Evolutionary conservation across 805 yeast species (phyloP).

Genomic region (Saccharomycopsis malanga): DNA sequence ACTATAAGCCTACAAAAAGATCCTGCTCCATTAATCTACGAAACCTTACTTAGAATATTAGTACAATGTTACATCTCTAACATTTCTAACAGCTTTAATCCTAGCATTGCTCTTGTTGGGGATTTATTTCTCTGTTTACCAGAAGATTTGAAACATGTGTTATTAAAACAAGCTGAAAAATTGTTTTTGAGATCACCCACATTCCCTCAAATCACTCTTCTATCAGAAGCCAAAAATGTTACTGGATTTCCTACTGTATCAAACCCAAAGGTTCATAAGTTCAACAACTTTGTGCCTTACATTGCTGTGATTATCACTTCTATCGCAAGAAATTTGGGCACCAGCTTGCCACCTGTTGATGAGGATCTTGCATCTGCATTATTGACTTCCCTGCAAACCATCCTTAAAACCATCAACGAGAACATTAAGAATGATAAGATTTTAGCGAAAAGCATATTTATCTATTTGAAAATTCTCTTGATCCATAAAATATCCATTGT

Average conservation of each 20-base stretch:
- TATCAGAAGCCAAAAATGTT: not conserved
- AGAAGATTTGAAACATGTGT: slow-evolving; percentile 27
- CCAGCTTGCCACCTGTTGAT: not conserved
- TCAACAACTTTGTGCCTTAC: slow-evolving; percentile 19
- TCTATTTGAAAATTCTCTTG: slow-evolving; percentile 48
- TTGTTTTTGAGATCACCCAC: slow-evolving; percentile 35
- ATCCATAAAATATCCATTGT: slow-evolving; percentile 49
- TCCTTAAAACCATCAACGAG: slow-evolving; percentile 23
- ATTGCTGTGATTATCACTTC: slow-evolving; percentile 14
- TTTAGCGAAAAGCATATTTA: slow-evolving; percentile 34
- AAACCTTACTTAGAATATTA: slow-evolving; percentile 15
- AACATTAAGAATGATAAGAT: slow-evolving; percentile 17
- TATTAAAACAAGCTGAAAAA: slow-evolving; percentile 35
- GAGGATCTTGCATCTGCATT: slow-evolving; percentile 38
- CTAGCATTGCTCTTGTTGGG: slow-evolving; percentile 26
- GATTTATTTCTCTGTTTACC: slow-evolving; percentile 35
- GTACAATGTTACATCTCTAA: slow-evolving; percentile 17
- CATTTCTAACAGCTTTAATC: not conserved
- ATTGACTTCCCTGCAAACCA: slow-evolving; percentile 34
- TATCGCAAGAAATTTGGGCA: slow-evolving; percentile 7
- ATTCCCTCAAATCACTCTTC: slow-evolving; percentile 30
- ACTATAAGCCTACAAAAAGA: not conserved
- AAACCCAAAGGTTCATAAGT: slow-evolving; percentile 3
- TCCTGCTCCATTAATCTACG: not conserved
- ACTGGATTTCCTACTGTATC: too few relatives aligned